Evolutionary conservation across 352 stramenopile genomes (phyloP).

Genomic region (Phytophthora quininea): DNA sequence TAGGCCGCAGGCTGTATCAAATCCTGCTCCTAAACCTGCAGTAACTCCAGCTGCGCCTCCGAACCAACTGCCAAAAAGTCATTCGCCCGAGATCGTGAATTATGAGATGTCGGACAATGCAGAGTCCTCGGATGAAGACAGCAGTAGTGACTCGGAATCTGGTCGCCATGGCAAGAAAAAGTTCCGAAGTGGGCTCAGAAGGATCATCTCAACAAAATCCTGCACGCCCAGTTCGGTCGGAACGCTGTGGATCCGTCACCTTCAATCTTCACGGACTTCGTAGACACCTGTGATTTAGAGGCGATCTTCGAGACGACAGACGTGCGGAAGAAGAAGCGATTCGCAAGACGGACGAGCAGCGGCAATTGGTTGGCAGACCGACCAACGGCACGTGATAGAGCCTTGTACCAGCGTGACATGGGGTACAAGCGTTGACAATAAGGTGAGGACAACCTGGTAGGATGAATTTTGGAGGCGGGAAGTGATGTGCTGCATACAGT

Average conservation of each 20-base stretch:
- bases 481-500: conserved; percentile 9
- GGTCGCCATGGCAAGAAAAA: conserved; percentile 71
- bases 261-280: conserved; percentile 83
- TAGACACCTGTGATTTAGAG: conserved; percentile 84
- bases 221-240: conserved; percentile 75
- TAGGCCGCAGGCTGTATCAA: conserved; percentile 14
- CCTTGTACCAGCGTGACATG: conserved; percentile 86
- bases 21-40: conserved; percentile 13
- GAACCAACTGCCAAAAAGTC: conserved; percentile 34
- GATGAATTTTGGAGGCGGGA: conserved; percentile 8
- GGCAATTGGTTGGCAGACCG: conserved; percentile 87
- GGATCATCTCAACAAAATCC: conserved; percentile 71
- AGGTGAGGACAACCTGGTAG: conserved; percentile 10
- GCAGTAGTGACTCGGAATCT: conserved; percentile 51
- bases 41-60: conserved; percentile 7
- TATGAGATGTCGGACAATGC: conserved; percentile 86
- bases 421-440: conserved; percentile 56
- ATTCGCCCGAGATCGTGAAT: conserved; percentile 42
- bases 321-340: conserved; percentile 78
- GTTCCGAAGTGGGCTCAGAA: conserved; percentile 82
- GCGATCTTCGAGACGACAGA: conserved; percentile 84
- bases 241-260: conserved; percentile 80
- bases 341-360: conserved; percentile 78
- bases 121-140: conserved; percentile 57
- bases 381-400: conserved; percentile 76